phyloP scores from a whole-genome alignment of 2,329 filamentous ascomycete species.

The Apiospora rasikravindrae region DNA sequence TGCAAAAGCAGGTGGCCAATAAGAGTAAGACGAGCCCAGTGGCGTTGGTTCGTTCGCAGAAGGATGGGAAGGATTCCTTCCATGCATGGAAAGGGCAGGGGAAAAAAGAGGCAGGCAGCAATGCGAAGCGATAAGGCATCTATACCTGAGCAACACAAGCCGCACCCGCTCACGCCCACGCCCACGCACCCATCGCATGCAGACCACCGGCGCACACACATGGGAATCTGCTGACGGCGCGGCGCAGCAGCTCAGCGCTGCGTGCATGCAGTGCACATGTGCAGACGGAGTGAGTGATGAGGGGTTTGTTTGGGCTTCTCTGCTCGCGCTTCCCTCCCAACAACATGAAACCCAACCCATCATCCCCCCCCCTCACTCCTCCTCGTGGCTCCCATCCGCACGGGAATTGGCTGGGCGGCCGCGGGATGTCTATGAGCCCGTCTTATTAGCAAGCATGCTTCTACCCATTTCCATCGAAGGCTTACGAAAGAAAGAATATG shows the following conservation, averaged over 20 bases:
- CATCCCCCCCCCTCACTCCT: background rate
- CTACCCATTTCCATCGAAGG: background rate
- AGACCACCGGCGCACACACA: background rate
- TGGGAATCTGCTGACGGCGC: background rate
- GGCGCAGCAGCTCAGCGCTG: background rate
- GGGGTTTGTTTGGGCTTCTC: background rate
- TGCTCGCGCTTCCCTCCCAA: background rate
- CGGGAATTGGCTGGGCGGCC: background rate
- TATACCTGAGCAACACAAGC: background rate
- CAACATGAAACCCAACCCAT: background rate
- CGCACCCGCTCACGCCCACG: background rate
- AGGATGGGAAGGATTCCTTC: slow-evolving; percentile 8
- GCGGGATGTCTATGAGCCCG: background rate
- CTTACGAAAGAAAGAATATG: background rate
- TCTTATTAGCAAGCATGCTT: background rate
- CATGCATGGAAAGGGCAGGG: background rate
- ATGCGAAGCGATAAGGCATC: background rate
- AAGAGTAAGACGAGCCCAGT: background rate
- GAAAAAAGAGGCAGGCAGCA: background rate
- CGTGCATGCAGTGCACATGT: background rate
- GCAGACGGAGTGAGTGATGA: background rate
- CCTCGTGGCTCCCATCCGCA: background rate
- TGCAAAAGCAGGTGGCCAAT: background rate
- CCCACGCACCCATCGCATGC: background rate
- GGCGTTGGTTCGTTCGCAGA: background rate